These are phyloP conservation scores for Ichthyophonus hoferi DNA, from an alignment of 208 protist genomes.

Conservation along the genomic window DNA sequence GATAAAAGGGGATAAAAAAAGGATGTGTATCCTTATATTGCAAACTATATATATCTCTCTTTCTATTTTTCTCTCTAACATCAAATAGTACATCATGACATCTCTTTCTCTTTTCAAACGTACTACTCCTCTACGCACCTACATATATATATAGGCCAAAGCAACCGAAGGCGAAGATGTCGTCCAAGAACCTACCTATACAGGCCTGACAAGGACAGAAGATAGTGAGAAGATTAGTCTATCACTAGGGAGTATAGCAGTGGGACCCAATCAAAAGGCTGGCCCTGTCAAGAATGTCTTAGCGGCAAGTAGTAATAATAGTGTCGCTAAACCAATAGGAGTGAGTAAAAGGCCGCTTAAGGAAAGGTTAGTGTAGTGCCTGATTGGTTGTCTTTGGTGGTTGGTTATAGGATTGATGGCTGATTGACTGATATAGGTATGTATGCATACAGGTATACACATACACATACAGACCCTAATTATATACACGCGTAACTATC, in stretches of 20 bases:
- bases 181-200: constrained; percentile 1
- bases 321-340: not conserved
- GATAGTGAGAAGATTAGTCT: constrained; percentile 20
- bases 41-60: not conserved
- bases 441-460: too few species aligned
- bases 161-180: not conserved
- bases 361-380: too few species aligned
- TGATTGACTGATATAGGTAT: too few species aligned
- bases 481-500: too few species aligned
- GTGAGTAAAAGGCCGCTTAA: too few species aligned
- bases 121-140: not conserved
- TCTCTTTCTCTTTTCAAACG: not conserved
- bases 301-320: not conserved
- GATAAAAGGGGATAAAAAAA: too few species aligned
- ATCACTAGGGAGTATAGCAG: not conserved
- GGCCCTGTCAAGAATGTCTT: not conserved
- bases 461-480: not conserved
- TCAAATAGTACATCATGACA: too few species aligned
- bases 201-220: not conserved
- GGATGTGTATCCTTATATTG: too few species aligned
- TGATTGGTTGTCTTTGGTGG: too few species aligned
- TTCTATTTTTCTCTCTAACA: not conserved
- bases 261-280: too few species aligned
- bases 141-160: not conserved
- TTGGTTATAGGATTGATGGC: too few species aligned